phyloP scores from a whole-genome alignment of 306 rosid species.

The Lagenaria siceraria region DNA sequence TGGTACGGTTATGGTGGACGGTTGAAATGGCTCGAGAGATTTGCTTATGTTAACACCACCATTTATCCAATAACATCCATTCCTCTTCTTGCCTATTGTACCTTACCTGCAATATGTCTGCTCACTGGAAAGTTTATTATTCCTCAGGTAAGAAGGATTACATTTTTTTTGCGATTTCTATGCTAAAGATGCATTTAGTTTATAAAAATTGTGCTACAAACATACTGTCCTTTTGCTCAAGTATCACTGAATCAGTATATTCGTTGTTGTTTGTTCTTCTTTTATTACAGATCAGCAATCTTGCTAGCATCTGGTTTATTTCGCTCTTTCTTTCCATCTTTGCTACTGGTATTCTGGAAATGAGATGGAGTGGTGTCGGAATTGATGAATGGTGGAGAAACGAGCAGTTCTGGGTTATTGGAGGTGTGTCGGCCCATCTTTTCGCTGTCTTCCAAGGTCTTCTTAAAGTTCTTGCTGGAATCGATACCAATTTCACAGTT shows the following conservation, averaged over 20 bases:
- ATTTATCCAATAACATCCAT: conserved; percentile 87
- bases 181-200: not conserved
- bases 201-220: not conserved
- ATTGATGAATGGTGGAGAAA: conserved; percentile 99
- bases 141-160: conserved; percentile 56
- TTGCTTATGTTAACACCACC: conserved; percentile 93
- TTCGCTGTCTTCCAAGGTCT: conserved; percentile 92
- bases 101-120: conserved; percentile 91
- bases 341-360: conserved; percentile 93
- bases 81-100: conserved; percentile 91
- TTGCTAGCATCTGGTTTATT: conserved; percentile 95
- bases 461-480: conserved; percentile 91
- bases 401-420: conserved; percentile 97
- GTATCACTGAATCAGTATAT: not conserved
- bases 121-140: conserved; percentile 94
- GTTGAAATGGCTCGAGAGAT: conserved; percentile 92
- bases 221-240: not conserved
- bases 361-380: conserved; percentile 99
- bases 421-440: conserved; percentile 91
- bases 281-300: conserved; percentile 76
- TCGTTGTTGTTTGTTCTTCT: not conserved
- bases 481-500: conserved; percentile 96
- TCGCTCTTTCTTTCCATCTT: conserved; percentile 97
- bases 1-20: conserved; percentile 98
- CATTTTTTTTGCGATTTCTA: not conserved